Evolutionary conservation across 164 flowering plant genomes (phyloP), one percentile per base, ranked within the genome.

Genomic region (Magnolia kwangsiensis): DNA sequence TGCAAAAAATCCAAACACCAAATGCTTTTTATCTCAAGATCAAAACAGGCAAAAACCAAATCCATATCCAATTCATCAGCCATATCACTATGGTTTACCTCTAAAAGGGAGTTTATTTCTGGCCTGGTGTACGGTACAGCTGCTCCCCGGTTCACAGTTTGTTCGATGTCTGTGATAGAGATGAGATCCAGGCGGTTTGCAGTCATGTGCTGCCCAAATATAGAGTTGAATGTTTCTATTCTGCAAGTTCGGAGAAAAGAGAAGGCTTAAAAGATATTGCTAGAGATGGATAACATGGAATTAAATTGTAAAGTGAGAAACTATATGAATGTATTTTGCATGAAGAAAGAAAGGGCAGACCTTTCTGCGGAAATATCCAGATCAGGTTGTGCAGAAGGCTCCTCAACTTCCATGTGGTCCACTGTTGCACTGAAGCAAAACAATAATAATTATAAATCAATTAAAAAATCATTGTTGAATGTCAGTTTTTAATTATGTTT

Each of bases 351-450:
- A 69, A 67, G 45, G 10, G 49, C 37, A 64, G 4, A 95, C 99
- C 98, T 95, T 81, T 95, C 92, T 11, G 84, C 74, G 63, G 95
- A 76, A 74, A 84, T 67, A 74, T 76, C 68, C 23, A 31, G 19
- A 72, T 71, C 74, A 5, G 87, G 31, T 31, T 68, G 86, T 63
- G 78, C 80, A 59, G 84, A 80, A 75, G 94, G 81, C 5, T 85
- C 89, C 76, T 96, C 99, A n/a, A 91, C 87, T 51, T 96, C 99
- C 99, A 93, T 96, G 74, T 92, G 87, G 74, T 88, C 91, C 5
- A 79, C 65, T 49, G 87, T 83, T 75, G 27, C 18, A 19, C 31
- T 72, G 63, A 69, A 51, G 23, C 21, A 24, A 51, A 50, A 51
- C 16, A 72, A 51, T 55, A 13, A 37, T n/a, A 11, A 29, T n/a